Base-by-base conservation (phyloP, 805 yeast genomes). In the Cyberlindnera xishuangbannaensis region DNA sequence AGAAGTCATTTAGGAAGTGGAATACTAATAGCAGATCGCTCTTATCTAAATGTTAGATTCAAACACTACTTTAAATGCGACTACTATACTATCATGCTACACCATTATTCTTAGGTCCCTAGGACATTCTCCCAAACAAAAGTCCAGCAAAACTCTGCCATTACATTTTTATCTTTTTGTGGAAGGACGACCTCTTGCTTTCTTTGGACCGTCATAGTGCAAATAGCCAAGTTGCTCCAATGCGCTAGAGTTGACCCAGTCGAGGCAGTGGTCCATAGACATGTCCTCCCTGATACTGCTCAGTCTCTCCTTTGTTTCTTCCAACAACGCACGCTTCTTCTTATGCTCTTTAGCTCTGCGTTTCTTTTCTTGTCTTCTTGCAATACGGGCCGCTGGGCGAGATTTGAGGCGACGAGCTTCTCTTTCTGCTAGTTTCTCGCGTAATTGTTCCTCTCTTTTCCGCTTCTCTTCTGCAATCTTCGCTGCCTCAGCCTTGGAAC, bases 201-300 rank as follows among this genome's bases (percentile, higher is more conserved):
- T 42, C 32, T 34, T 39, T 18, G 46, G 46, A 12, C 83, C 83
- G 12, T 75, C 82, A 40, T 72, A 77, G 39, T 77, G 73, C 0
- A 69, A 57, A 39, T 65, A 64, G 5, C 76, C 83, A 12, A 64
- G 56, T 25, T 55, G 51, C 10, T 73, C 79, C 12, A 68, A 43
- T 2, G 84, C 83, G 13, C 65, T 57, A 7, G 75, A 65, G 46
- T 78, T 78, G 17, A 75, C 76, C 84, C 85, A 78, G 36, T 72
- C 75, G 3, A 66, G 49, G 20, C 76, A 73, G 33, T 78, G 55
- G 15, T 61, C 59, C 31, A 60, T 47, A 37, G 64, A 73, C 33
- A 68, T 59, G 15, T 67, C 65, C 11, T 57, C 51, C 28, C 53
- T 49, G 39, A 67, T 48, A 9, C 55, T 51, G 2, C 44, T 52